Evolutionary conservation across 2,329 filamentous ascomycete species (phyloP).

Genomic region (Botryotinia calthae): DNA sequence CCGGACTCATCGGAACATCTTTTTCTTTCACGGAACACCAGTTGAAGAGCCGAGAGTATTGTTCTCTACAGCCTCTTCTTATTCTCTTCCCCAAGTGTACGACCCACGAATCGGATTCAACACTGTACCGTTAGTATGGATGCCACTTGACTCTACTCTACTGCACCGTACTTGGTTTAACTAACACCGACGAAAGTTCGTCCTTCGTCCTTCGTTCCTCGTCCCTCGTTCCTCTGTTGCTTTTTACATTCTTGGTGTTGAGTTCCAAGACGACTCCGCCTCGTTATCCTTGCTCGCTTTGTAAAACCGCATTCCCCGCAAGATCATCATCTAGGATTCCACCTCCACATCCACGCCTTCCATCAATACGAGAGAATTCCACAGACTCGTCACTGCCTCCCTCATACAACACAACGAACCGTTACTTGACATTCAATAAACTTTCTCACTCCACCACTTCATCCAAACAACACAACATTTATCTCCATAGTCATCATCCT

Average conservation of each 20-base stretch:
- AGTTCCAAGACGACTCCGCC: slow-evolving; percentile 1
- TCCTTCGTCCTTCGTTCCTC: neutral
- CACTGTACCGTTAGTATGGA: neutral
- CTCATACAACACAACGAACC: neutral
- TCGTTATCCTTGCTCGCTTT: neutral
- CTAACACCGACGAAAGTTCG: slow-evolving; percentile 1
- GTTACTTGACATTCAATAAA: neutral
- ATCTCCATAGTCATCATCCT: neutral
- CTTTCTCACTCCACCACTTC: neutral
- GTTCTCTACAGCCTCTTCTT: neutral
- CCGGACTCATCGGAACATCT: neutral
- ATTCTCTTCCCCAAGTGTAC: neutral
- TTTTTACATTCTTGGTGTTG: slow-evolving; percentile 5
- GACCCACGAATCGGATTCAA: neutral
- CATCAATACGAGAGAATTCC: slow-evolving; percentile 7
- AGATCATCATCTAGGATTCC: neutral
- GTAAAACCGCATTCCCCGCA: slow-evolving; percentile 9
- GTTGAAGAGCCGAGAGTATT: neutral
- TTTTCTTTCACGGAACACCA: neutral
- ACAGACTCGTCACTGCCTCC: neutral
- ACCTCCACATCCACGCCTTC: neutral
- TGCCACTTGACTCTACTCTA: neutral
- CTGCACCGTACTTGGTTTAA: neutral
- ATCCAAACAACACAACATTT: neutral
- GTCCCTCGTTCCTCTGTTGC: neutral